These are phyloP conservation scores for Trichoderma orchidacearum DNA, from an alignment of 495 filamentous ascomycete genomes.

Conservation along the genomic window DNA sequence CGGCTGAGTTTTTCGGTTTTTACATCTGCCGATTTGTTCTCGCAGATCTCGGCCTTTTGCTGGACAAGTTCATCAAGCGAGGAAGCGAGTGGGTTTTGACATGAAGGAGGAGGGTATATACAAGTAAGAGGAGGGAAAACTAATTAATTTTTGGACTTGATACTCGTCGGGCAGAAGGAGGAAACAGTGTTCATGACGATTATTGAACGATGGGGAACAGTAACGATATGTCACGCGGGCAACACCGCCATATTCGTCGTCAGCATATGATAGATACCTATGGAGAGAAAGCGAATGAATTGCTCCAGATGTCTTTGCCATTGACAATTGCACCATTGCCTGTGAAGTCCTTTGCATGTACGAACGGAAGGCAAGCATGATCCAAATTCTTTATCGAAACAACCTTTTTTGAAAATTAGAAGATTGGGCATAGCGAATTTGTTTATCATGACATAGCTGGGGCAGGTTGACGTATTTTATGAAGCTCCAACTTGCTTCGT, in stretches of 20 bases:
- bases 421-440: no score
- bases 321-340: no score
- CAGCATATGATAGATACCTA: no score
- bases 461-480: neutral
- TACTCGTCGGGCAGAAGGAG: neutral
- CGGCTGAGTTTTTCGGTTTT: slow-evolving; percentile 95
- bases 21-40: slow-evolving; percentile 91
- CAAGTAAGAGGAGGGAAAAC: neutral
- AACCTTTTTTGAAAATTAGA: no score
- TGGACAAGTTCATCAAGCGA: slow-evolving; percentile 95
- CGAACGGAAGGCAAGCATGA: no score
- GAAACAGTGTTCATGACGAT: neutral
- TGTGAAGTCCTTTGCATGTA: neutral
- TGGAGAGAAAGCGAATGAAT: neutral
- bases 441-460: neutral
- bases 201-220: neutral
- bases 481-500: neutral
- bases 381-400: no score
- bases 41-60: slow-evolving; percentile 66
- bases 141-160: neutral
- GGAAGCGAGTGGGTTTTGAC: slow-evolving; percentile 87
- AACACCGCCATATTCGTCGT: no score
- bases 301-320: neutral
- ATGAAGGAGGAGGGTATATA: slow-evolving; percentile 8
- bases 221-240: no score